Evolutionary conservation across 2,329 filamentous ascomycete genomes (phyloP).

Genomic region (Colletotrichum brevisporum): DNA sequence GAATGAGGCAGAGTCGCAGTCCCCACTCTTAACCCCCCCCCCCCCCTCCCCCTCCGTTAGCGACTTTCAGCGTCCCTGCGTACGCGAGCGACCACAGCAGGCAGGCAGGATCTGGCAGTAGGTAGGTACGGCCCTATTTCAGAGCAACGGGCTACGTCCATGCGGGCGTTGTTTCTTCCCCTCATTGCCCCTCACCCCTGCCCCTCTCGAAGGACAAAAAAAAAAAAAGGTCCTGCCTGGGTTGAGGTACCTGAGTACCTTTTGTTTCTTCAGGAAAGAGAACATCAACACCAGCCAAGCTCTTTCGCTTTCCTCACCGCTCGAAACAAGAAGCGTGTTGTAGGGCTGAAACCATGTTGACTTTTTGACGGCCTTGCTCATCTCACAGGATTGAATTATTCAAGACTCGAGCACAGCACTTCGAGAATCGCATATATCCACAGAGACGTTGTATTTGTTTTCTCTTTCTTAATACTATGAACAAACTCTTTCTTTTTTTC

Average conservation of each 20-base stretch:
- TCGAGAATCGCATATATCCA: not conserved
- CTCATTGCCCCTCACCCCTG: no score
- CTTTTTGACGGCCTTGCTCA: constrained; percentile 8
- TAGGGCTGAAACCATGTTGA: constrained; percentile 40
- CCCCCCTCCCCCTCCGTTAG: not conserved
- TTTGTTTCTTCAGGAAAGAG: no score
- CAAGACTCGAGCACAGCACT: no score
- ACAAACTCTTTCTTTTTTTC: constrained; percentile 2
- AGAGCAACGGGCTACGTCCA: no score
- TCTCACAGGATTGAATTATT: not conserved
- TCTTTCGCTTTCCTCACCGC: not conserved
- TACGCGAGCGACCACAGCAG: not conserved
- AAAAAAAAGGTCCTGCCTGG: no score
- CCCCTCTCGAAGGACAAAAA: no score
- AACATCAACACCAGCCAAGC: no score
- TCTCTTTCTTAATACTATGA: not conserved
- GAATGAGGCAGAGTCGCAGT: constrained; percentile 4
- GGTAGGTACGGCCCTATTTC: no score
- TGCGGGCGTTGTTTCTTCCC: no score
- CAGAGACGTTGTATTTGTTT: no score
- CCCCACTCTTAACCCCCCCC: constrained; percentile 2
- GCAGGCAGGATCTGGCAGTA: no score
- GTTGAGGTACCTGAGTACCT: no score
- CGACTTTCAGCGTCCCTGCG: not conserved
- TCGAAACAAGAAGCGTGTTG: not conserved